These are phyloP conservation scores for Eucalyptus camaldulensis DNA, from an alignment of 345 rosid genomes.

Conservation along the genomic window DNA sequence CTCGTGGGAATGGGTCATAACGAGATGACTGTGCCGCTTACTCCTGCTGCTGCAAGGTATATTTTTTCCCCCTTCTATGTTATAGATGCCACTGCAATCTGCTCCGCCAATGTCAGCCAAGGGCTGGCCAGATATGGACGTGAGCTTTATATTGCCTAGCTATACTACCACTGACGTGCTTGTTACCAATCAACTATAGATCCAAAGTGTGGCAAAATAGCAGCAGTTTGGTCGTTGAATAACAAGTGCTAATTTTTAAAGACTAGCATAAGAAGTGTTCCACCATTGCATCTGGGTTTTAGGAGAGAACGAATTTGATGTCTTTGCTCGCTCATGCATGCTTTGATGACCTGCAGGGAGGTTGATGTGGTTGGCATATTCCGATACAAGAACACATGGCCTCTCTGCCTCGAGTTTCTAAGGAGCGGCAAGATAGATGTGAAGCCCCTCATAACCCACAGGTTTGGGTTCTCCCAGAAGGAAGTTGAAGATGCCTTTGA, in stretches of 20 bases:
- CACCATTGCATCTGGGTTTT: background rate
- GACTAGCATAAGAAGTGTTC: background rate
- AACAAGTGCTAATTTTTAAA: background rate
- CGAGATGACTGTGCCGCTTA: constrained; percentile 74
- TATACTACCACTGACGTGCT: background rate
- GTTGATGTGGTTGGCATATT: constrained; percentile 78
- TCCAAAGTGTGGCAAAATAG: background rate
- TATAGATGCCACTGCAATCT: background rate
- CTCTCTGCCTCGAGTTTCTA: constrained; percentile 65
- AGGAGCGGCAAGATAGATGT: constrained; percentile 81
- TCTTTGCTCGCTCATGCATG: background rate
- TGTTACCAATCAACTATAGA: background rate
- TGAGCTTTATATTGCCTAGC: background rate
- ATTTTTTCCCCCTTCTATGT: background rate
- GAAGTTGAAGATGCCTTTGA: constrained; percentile 80
- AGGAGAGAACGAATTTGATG: background rate
- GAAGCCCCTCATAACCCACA: constrained; percentile 84
- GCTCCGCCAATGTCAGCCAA: background rate
- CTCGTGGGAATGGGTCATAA: constrained; percentile 77
- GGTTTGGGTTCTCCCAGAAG: constrained; percentile 79
- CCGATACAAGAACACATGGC: constrained; percentile 89
- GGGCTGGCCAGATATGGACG: background rate
- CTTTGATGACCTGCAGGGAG: constrained; percentile 37
- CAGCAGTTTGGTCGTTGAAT: background rate
- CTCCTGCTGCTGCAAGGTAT: constrained; percentile 92